Conservation (phyloP, 1,284 basidiomycete genomes). For the Malassezia japonica region DNA sequence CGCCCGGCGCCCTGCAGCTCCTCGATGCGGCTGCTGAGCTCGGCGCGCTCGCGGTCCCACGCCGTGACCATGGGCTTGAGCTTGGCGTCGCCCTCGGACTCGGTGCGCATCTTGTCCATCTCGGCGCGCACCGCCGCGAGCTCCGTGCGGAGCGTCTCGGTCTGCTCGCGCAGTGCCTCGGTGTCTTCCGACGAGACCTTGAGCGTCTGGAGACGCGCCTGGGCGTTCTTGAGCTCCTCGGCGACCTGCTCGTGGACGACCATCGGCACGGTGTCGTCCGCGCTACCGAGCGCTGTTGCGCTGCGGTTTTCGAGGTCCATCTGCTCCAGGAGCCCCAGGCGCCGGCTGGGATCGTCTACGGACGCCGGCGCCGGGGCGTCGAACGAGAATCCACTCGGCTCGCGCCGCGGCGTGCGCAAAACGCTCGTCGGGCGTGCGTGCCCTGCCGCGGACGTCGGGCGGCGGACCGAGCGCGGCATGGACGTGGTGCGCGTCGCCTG, state of each 20-base stretch:
- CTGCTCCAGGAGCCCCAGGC: slow-evolving; percentile 20
- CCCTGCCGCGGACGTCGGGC: slow-evolving; percentile 6
- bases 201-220: slow-evolving; percentile 8
- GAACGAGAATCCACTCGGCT: background rate
- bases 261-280: background rate
- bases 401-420: background rate
- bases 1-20: slow-evolving; percentile 73
- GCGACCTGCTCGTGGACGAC: background rate
- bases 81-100: slow-evolving; percentile 9
- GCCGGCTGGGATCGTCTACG: background rate
- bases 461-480: background rate
- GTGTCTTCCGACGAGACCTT: background rate
- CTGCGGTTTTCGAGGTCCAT: slow-evolving; percentile 28
- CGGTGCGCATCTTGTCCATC: background rate
- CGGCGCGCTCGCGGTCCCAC: slow-evolving; percentile 28
- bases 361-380: background rate
- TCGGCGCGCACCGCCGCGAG: background rate
- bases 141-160: background rate
- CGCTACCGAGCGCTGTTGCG: no score
- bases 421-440: slow-evolving; percentile 5
- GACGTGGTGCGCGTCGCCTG: background rate
- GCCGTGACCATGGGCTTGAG: slow-evolving; percentile 32
- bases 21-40: slow-evolving; percentile 57
- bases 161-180: background rate
- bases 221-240: background rate